A percentile compares a stretch with the other conserved stretches of the same genome.
phyloP scores from a whole-genome alignment of 306 rosid species.

The Echinosophora koreensis region DNA sequence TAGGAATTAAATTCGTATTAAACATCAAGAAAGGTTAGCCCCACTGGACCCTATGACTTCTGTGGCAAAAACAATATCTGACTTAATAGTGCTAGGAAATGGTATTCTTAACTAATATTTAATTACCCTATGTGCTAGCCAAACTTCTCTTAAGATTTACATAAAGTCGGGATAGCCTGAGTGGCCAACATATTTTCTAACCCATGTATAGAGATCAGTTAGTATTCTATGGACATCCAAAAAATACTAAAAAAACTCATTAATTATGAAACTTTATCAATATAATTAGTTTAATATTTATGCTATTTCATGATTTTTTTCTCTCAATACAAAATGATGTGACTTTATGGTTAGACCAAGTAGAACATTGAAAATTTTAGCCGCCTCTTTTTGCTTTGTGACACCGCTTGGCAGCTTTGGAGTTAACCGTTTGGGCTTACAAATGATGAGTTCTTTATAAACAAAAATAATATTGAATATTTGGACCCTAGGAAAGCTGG shows the following conservation, averaged over 20 bases:
- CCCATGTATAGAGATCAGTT: slow-evolving; percentile 1
- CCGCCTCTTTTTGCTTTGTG: background rate
- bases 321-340: background rate
- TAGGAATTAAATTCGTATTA: slow-evolving; percentile 8
- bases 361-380: background rate
- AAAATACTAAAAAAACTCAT: background rate
- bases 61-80: background rate
- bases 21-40: slow-evolving; percentile 22
- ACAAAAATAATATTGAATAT: background rate
- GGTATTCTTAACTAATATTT: slow-evolving; percentile 4
- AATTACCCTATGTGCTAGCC: background rate
- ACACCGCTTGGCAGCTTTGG: background rate
- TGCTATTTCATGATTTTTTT: background rate
- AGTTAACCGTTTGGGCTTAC: background rate
- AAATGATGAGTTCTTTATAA: background rate
- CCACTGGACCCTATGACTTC: background rate
- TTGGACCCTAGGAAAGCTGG: background rate
- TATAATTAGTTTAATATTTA: background rate
- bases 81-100: slow-evolving; percentile 17
- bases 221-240: background rate
- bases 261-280: background rate
- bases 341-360: background rate
- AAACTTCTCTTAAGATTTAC: background rate
- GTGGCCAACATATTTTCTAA: background rate
- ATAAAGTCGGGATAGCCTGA: background rate